Evolutionary conservation across 108 stramenopile species (phyloP), one percentile per base, ranked within the genome.

Genomic region (Cylindrotheca fusiformis): DNA sequence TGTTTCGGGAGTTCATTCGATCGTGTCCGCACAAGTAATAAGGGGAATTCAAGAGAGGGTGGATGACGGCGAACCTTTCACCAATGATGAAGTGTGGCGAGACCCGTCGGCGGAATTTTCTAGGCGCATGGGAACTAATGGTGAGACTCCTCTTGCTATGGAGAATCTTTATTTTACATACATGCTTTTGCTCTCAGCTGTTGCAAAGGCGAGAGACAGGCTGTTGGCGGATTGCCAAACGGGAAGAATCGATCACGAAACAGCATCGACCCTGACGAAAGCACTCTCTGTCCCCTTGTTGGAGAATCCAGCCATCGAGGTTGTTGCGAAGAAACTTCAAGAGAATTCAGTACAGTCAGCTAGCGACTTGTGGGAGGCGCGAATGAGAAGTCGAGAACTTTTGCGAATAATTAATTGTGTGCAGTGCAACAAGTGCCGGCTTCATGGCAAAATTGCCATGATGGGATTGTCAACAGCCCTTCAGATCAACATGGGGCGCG

Each of bases 381-480:
- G 94, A 26, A 87, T 92, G 91, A 77, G 91, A 22, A 81, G 85
- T 1, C 66, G 91, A 58, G 90, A 97, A 31, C 79, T 99, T n/a
- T 69, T 87, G 59, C 84, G 96, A 3, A 88, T 97, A 25, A 95
- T 97, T 86, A 97, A 97, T 71, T 99, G 98, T 69, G 96, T 99
- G 29, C 96, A 95, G 65, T 99, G 97, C 78, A 97, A 97, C 71
- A 96, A 95, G 63, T 99, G 98, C 68, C 78, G 91, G 28, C 74
- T 97, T 10, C 93, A 94, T 64, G 96, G 94, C 22, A 95, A 95
- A 61, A 80, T 97, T 25, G 74, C 83, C 5, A 81, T 83, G n/a
- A 66, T 96, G 75, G 95, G 95, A n/a, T 53, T 96, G 25, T 87
- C 88, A 23, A 96, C 95, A 1, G 95, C 91, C 2, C 50, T 94